These are phyloP conservation scores for Citrus sp. DNA, from an alignment of 345 rosid species.

Conservation along the genomic window DNA sequence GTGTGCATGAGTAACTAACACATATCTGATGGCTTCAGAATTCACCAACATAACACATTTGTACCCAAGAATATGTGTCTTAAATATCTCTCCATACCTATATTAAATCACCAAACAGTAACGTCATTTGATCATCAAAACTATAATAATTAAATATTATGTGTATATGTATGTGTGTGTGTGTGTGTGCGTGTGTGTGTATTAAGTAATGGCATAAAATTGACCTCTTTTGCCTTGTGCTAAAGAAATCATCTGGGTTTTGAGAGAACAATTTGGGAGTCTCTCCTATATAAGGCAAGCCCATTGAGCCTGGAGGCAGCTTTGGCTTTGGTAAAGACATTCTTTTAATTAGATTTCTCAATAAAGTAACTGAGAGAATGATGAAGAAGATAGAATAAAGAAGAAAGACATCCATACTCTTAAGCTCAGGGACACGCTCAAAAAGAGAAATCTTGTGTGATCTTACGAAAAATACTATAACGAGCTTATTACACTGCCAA, in stretches of 20 bases:
- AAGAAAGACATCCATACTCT: not conserved
- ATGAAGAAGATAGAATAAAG: not conserved
- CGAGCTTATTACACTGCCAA: not conserved
- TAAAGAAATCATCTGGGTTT: conserved; percentile 50
- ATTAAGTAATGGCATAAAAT: not conserved
- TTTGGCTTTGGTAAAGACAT: not conserved
- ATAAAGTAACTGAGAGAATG: not conserved
- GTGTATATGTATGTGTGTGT: too few relatives aligned
- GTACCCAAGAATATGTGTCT: conserved; percentile 54
- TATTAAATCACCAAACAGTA: not conserved
- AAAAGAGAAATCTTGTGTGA: too few relatives aligned
- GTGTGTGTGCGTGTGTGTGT: too few relatives aligned
- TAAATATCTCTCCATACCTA: conserved; percentile 50
- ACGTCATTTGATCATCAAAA: too few relatives aligned
- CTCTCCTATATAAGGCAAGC: conserved; percentile 62
- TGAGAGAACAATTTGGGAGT: conserved; percentile 50
- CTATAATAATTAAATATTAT: not conserved
- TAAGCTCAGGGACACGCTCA: too few relatives aligned
- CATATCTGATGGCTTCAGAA: conserved; percentile 48
- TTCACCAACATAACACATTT: conserved; percentile 47
- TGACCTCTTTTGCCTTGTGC: conserved; percentile 37
- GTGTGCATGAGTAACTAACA: conserved; percentile 43
- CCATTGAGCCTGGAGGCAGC: conserved; percentile 62
- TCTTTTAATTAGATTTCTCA: not conserved
- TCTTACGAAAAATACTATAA: too few relatives aligned